Percentiles rank a stretch among this genome's conserved stretches.
phyloP scores from a whole-genome alignment of 2,329 filamentous ascomycete genomes.

The Nannizziopsis arthrosporioides region DNA sequence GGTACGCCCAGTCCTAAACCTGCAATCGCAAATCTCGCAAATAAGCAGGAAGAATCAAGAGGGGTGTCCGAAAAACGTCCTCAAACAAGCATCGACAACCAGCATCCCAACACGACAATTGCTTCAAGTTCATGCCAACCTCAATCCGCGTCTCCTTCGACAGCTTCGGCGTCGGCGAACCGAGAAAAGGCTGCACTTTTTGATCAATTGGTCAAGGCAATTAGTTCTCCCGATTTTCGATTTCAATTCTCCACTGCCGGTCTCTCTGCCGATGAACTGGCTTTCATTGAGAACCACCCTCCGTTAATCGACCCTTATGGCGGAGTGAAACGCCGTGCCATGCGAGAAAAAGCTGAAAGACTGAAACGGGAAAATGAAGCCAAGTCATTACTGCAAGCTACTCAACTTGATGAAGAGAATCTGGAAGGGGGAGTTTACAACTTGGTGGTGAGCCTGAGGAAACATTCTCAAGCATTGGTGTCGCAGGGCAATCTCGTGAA shows the following conservation, averaged over 20 bases:
- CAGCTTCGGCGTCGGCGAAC: conserved; percentile 15
- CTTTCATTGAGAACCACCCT: conserved; percentile 50
- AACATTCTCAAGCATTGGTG: conserved; percentile 40
- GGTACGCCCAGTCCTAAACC: conserved; percentile 70
- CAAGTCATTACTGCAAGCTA: conserved; percentile 41
- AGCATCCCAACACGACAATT: conserved; percentile 19
- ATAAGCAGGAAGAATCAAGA: conserved; percentile 27
- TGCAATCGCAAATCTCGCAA: conserved; percentile 34
- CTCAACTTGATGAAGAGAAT: conserved; percentile 55
- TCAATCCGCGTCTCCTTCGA: conserved; percentile 6
- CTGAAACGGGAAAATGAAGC: conserved; percentile 44
- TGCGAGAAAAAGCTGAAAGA: conserved; percentile 55
- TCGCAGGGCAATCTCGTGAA: conserved; percentile 39
- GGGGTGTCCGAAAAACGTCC: conserved; percentile 22
- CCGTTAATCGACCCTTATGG: conserved; percentile 74
- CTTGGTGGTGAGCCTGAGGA: conserved; percentile 90
- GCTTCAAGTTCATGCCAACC: conserved; percentile 4
- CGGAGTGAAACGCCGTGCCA: conserved; percentile 65
- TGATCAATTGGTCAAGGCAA: conserved; percentile 35
- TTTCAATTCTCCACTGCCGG: conserved; percentile 43
- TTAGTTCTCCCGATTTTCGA: conserved; percentile 41
- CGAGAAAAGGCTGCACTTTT: conserved; percentile 23
- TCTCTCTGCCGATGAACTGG: conserved; percentile 38
- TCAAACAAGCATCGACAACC: conserved; percentile 18
- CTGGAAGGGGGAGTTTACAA: conserved; percentile 77